Evolutionary conservation across 164 flowering plant species (phyloP).

Genomic region (Protea cynaroides): DNA sequence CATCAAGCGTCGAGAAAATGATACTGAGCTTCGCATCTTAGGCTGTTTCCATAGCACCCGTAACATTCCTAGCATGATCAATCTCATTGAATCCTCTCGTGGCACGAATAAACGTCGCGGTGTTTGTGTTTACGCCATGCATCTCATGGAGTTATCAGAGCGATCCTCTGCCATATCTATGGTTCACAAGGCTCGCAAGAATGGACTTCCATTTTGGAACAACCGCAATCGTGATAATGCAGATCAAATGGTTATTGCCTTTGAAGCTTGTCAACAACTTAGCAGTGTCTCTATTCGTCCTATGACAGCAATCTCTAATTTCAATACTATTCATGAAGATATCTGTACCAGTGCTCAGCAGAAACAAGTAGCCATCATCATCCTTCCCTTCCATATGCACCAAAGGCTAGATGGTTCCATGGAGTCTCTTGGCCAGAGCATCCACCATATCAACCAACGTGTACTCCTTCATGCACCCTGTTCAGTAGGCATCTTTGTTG

Average conservation of each 20-base stretch:
- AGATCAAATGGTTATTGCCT: slow-evolving; percentile 38
- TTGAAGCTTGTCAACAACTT: slow-evolving; percentile 41
- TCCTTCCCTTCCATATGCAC: slow-evolving; percentile 45
- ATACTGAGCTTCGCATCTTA: slow-evolving; percentile 37
- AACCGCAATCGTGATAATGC: slow-evolving; percentile 15
- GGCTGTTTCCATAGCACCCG: slow-evolving; percentile 39
- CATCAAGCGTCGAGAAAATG: slow-evolving; percentile 22
- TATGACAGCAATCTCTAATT: slow-evolving; percentile 46
- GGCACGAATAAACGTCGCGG: slow-evolving; percentile 26
- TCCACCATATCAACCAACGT: slow-evolving; percentile 23
- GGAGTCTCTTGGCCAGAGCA: slow-evolving; percentile 26
- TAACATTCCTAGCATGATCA: slow-evolving; percentile 41
- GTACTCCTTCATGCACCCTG: slow-evolving; percentile 34
- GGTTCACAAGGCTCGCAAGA: slow-evolving; percentile 44
- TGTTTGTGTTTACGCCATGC: slow-evolving; percentile 44
- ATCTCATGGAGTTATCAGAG: slow-evolving; percentile 56
- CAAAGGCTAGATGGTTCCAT: slow-evolving; percentile 34
- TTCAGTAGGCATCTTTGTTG: slow-evolving; percentile 40
- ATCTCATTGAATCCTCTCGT: slow-evolving; percentile 42
- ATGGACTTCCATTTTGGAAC: slow-evolving; percentile 58
- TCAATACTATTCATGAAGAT: slow-evolving; percentile 37
- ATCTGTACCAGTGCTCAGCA: slow-evolving; percentile 37
- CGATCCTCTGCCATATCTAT: slow-evolving; percentile 48
- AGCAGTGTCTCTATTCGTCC: slow-evolving; percentile 41
- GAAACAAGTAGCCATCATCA: slow-evolving; percentile 33